A percentile compares a stretch with the other conserved stretches of the same genome.
Evolutionary conservation across 192 early-diverging fungal genomes (phyloP).

Genomic region (Rhizoclosmatium globosum): DNA sequence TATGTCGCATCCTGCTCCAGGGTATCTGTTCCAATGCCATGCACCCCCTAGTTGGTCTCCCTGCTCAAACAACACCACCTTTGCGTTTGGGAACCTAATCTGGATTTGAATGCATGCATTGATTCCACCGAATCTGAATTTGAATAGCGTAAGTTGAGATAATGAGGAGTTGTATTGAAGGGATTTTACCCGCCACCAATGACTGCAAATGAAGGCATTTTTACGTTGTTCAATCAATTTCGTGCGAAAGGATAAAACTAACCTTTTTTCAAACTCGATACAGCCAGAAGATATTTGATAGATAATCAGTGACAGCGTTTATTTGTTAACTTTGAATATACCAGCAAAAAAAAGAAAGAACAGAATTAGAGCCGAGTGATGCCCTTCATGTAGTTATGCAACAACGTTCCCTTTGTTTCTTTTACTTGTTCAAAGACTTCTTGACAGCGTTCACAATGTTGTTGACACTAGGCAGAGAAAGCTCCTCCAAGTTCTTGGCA

Average conservation of each 20-base stretch:
- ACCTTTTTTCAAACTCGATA: background rate
- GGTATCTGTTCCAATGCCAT: slow-evolving; percentile 35
- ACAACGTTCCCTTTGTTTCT: slow-evolving; percentile 24
- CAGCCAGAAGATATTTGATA: background rate
- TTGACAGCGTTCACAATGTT: slow-evolving; percentile 83
- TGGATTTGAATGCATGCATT: slow-evolving; percentile 1
- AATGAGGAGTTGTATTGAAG: background rate
- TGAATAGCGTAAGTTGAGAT: background rate
- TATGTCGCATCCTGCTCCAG: slow-evolving; percentile 39
- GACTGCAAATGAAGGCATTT: background rate
- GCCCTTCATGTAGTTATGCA: background rate
- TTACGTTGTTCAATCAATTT: too few species aligned
- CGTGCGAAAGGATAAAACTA: too few species aligned
- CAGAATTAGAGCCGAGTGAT: background rate
- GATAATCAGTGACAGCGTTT: too few species aligned
- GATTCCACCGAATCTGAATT: slow-evolving; percentile 8
- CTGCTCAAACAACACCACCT: slow-evolving; percentile 11
- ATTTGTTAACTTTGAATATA: too few species aligned
- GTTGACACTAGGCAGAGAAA: slow-evolving; percentile 83
- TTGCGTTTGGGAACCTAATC: background rate
- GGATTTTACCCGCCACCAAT: background rate
- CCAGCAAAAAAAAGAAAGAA: too few species aligned
- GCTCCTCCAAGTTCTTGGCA: slow-evolving; percentile 91
- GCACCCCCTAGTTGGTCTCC: background rate
- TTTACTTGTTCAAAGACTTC: slow-evolving; percentile 66